phyloP scores from a whole-genome alignment of 1,139 yeast species.

The Hanseniaspora gamundiae region DNA sequence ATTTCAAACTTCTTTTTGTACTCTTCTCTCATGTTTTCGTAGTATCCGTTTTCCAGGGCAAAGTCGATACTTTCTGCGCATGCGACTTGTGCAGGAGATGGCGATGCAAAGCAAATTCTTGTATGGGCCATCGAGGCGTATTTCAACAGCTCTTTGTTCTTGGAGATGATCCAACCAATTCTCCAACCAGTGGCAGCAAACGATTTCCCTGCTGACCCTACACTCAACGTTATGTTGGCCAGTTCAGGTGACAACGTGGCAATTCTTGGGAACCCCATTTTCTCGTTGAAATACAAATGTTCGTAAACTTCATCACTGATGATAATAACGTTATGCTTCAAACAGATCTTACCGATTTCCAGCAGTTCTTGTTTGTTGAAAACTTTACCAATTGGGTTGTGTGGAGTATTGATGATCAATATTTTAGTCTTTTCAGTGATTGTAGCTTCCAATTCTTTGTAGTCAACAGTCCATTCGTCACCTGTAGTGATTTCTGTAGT shows the following conservation, averaged over 20 bases:
- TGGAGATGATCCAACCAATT: conserved; percentile 86
- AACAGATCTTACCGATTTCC: conserved; percentile 68
- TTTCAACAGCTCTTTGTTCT: conserved; percentile 59
- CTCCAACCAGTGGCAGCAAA: conserved; percentile 99
- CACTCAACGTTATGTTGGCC: conserved; percentile 67
- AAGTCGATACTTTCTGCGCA: conserved; percentile 60
- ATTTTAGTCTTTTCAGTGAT: conserved; percentile 69
- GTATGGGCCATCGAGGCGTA: conserved; percentile 87
- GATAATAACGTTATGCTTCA: conserved; percentile 67
- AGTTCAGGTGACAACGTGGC: conserved; percentile 75
- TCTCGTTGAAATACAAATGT: conserved; percentile 56
- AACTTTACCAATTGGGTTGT: conserved; percentile 90
- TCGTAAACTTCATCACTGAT: conserved; percentile 94
- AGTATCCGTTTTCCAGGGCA: conserved; percentile 55
- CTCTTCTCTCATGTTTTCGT: conserved; percentile 50
- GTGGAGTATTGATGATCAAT: conserved; percentile 85
- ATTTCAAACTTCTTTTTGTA: conserved; percentile 61
- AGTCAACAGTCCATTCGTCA: conserved; percentile 78
- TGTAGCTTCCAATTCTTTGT: conserved; percentile 58
- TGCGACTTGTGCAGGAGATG: conserved; percentile 92
- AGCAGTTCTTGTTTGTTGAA: conserved; percentile 62
- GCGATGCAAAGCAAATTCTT: conserved; percentile 78
- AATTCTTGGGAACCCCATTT: conserved; percentile 53
- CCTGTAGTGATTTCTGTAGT: conserved; percentile 56
- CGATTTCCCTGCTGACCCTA: conserved; percentile 94